Evolutionary conservation across 2,329 filamentous ascomycete species (phyloP).

Genomic region (Fusarium poae): DNA sequence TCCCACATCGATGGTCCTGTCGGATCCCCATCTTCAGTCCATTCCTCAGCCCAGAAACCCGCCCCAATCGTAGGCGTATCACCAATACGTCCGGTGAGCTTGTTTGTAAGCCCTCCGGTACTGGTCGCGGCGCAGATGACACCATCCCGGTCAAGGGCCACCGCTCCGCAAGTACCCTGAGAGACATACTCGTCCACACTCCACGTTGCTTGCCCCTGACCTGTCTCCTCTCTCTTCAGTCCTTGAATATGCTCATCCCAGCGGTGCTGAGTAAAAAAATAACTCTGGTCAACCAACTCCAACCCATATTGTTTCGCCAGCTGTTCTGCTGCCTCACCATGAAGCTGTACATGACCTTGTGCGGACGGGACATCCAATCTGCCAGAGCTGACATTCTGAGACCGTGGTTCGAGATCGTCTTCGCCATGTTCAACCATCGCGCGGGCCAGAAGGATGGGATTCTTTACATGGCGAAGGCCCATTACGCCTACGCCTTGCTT

Average conservation of each 20-base stretch:
- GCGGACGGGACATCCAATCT: constrained; percentile 66
- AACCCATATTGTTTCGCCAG: constrained; percentile 77
- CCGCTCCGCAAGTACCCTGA: constrained; percentile 87
- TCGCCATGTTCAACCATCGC: constrained; percentile 78
- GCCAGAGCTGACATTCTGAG: not conserved
- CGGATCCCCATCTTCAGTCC: constrained; percentile 66
- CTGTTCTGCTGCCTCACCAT: constrained; percentile 75
- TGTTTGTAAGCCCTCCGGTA: constrained; percentile 88
- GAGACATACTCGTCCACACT: constrained; percentile 76
- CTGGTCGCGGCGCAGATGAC: constrained; percentile 77
- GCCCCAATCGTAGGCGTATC: constrained; percentile 88
- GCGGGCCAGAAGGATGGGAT: constrained; percentile 81
- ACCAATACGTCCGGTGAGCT: constrained; percentile 84
- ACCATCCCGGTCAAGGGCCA: constrained; percentile 82
- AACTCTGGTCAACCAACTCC: constrained; percentile 75
- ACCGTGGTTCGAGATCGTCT: constrained; percentile 63
- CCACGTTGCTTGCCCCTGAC: constrained; percentile 63
- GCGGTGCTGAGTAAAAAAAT: constrained; percentile 82
- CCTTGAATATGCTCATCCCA: constrained; percentile 83
- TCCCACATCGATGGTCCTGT: constrained; percentile 39
- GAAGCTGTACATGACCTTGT: constrained; percentile 77
- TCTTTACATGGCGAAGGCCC: constrained; percentile 78
- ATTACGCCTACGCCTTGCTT: constrained; percentile 86
- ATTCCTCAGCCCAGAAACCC: constrained; percentile 92
- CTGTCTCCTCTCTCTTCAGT: constrained; percentile 61